phyloP scores from a whole-genome alignment of 2,329 filamentous ascomycete genomes.

The Fusarium sulawesiense region DNA sequence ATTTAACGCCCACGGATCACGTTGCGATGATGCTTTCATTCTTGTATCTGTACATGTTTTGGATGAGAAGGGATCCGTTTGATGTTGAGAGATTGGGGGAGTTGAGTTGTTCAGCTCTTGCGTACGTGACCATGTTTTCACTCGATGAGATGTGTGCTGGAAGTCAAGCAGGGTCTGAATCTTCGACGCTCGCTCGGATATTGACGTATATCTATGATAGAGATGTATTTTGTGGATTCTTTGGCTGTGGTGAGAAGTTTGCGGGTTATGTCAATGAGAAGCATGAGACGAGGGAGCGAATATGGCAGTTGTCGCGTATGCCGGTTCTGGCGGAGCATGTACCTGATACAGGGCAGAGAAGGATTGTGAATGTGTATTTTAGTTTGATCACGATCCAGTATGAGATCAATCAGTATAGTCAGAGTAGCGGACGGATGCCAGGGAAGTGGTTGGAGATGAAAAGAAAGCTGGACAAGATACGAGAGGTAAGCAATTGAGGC shows the following conservation, averaged over 20 bases:
- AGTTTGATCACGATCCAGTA: constrained; percentile 5
- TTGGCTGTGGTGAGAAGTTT: constrained; percentile 1
- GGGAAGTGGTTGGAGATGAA: constrained; percentile 1
- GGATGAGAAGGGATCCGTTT: constrained; percentile 9
- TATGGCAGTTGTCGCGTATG: constrained; percentile 10
- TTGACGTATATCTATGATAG: constrained; percentile 16
- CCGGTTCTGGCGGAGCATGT: neutral
- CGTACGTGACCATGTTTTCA: constrained; percentile 8
- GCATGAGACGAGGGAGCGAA: constrained; percentile 15
- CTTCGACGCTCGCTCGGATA: neutral
- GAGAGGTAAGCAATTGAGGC: neutral
- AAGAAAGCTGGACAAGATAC: constrained; percentile 2
- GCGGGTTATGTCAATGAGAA: constrained; percentile 7
- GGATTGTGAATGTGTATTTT: constrained; percentile 8
- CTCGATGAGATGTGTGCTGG: constrained; percentile 5
- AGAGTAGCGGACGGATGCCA: neutral
- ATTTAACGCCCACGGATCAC: neutral
- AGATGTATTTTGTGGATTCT: constrained; percentile 18
- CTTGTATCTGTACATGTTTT: constrained; percentile 15
- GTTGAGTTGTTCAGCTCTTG: constrained; percentile 1
- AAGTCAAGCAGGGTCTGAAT: neutral
- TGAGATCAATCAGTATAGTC: constrained; percentile 20
- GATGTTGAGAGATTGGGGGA: neutral
- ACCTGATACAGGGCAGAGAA: neutral
- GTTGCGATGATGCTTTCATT: constrained; percentile 18